Base-by-base conservation (phyloP, 306 rosid species). In the Cucurbita moschata region DNA sequence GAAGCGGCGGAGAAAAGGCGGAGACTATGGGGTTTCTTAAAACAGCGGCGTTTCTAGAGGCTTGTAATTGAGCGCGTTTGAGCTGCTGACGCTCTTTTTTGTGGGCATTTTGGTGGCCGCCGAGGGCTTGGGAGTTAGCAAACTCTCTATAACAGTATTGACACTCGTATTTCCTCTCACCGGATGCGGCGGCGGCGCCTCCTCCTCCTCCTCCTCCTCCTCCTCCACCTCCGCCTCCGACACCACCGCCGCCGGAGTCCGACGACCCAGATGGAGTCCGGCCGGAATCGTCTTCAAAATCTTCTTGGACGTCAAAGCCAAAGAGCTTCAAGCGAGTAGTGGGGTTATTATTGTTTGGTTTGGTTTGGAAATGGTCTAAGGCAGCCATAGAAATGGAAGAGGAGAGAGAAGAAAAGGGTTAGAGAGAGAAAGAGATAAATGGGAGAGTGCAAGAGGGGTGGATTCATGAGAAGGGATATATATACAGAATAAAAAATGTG, bases 91-190 rank as follows among this genome's bases (percentile, higher is more conserved):
- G 80, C 82, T 95, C 99, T 74, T 95, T 95, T 84, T 91, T 91
- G 88, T 95, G 99, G 2, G 99, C 99, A 89, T 95, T 95, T 40
- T 95, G 99, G 82, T 95, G 99, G 5, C 99, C 99, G 0, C 99
- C 99, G 44, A 95, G 91, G 8, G 99, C 99, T 84, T 95, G 99
- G 44, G 99, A 91, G 76, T 95, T 95, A 7, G 96, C 95, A 52
- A 95, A 95, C 84, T 95, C 97, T 16, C 99, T 69, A 75, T 85
- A 88, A 65, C 99, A 95, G 81, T 95, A 95, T 61, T 91, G 97
- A 56, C 99, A 95, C 96, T 91, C 99, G 81, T 83, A 95, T 77
- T 89, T 95, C 46, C 99, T 78, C 62, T 95, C 96, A 8, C 87
- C 87, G 72, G 90, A 85, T 84, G 92, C 87, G 52, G 35, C 55